These are phyloP conservation scores for Ammopiptanthus mongolicus DNA, from an alignment of 306 rosid species.

Conservation along the genomic window DNA sequence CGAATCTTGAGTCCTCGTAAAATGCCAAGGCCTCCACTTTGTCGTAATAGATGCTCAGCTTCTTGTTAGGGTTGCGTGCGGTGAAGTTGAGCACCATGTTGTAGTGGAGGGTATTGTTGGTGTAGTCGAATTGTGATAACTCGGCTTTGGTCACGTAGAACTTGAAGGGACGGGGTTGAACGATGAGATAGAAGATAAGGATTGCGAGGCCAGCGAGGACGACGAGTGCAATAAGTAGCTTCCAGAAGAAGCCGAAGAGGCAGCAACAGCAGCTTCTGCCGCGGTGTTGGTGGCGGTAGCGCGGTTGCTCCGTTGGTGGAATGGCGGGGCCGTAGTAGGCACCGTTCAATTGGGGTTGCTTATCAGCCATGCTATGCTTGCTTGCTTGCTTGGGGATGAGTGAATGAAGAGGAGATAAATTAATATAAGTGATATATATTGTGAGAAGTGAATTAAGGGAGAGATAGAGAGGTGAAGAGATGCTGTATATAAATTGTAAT, in stretches of 20 bases:
- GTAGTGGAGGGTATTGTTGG: constrained; percentile 32
- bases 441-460: neutral
- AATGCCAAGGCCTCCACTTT: constrained; percentile 27
- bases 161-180: constrained; percentile 52
- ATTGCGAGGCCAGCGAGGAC: constrained; percentile 29
- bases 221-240: constrained; percentile 36
- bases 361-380: neutral
- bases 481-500: neutral
- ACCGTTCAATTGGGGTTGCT: constrained; percentile 27
- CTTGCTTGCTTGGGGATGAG: neutral
- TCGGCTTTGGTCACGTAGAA: constrained; percentile 44
- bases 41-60: constrained; percentile 41
- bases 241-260: constrained; percentile 48
- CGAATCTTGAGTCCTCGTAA: constrained; percentile 25
- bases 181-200: constrained; percentile 57
- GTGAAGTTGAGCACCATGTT: constrained; percentile 41
- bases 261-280: constrained; percentile 26
- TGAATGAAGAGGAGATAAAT: neutral
- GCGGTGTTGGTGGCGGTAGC: neutral
- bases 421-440: too few species aligned
- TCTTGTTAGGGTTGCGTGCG: constrained; percentile 44
- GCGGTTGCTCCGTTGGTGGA: constrained; percentile 10
- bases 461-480: neutral
- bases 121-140: constrained; percentile 46
- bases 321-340: constrained; percentile 33